These are phyloP conservation scores for Lactifluus volemus DNA, from an alignment of 768 basidiomycete genomes.

Conservation along the genomic window DNA sequence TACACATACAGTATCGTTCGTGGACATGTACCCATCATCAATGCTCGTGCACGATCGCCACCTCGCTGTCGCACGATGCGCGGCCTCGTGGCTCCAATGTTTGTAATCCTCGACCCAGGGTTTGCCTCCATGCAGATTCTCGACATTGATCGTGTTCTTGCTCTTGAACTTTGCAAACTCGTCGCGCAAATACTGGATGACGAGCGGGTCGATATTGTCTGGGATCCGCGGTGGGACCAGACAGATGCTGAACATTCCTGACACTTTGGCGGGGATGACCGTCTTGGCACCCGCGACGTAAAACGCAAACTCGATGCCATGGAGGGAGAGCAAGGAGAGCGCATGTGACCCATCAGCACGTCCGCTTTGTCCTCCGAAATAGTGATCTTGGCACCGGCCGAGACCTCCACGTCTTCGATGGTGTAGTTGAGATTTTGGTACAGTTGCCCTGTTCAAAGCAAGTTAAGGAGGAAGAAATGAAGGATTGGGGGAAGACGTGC, in stretches of 20 bases:
- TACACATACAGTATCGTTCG: no score
- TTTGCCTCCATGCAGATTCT: constrained; percentile 72
- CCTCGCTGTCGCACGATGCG: constrained; percentile 77
- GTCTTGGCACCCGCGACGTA: constrained; percentile 78
- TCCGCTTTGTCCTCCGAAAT: constrained; percentile 67
- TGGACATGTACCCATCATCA: no score
- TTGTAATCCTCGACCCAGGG: constrained; percentile 82
- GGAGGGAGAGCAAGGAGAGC: constrained; percentile 78
- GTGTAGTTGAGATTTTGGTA: constrained; percentile 72
- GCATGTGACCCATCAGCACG: constrained; percentile 91
- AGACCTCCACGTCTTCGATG: constrained; percentile 60
- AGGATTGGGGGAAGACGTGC: constrained; percentile 28
- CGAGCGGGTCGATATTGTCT: constrained; percentile 60
- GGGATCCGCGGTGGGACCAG: constrained; percentile 86
- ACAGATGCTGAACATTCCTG: constrained; percentile 94
- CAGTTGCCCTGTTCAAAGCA: no score
- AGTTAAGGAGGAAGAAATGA: no score
- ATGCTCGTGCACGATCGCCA: no score
- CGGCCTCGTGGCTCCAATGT: constrained; percentile 93
- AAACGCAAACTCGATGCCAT: constrained; percentile 96
- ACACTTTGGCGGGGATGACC: constrained; percentile 84
- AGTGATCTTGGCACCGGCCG: constrained; percentile 68
- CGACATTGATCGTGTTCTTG: constrained; percentile 73
- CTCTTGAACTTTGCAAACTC: constrained; percentile 81
- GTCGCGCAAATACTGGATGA: constrained; percentile 54